A percentile compares a stretch with the other conserved stretches of the same genome.
These are phyloP conservation scores for Cydonia oblonga DNA, from an alignment of 331 rosid genomes.

Conservation along the genomic window DNA sequence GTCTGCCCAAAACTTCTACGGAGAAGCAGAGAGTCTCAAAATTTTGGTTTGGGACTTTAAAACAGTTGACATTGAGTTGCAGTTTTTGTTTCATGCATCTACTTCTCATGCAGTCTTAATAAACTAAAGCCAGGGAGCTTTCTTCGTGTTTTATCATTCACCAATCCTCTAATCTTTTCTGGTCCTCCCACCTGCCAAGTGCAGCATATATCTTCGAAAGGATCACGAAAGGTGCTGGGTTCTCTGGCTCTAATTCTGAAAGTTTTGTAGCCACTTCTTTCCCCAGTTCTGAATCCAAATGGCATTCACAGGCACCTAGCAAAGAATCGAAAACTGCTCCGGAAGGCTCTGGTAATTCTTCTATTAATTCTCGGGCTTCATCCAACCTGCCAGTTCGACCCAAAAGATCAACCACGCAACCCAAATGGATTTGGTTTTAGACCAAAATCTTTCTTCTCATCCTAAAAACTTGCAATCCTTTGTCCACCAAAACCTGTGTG, in stretches of 20 bases:
- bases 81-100: slow-evolving; percentile 8
- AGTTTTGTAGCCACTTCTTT: slow-evolving; percentile 41
- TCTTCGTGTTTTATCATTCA: slow-evolving; percentile 32
- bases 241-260: slow-evolving; percentile 47
- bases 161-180: slow-evolving; percentile 48
- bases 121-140: slow-evolving; percentile 53
- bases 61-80: slow-evolving; percentile 12
- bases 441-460: slow-evolving; percentile 42
- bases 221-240: slow-evolving; percentile 45
- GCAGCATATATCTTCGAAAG: slow-evolving; percentile 61
- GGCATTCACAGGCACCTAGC: slow-evolving; percentile 51
- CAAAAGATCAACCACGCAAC: slow-evolving; percentile 57
- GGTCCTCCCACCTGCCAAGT: slow-evolving; percentile 62
- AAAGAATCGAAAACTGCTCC: slow-evolving; percentile 50
- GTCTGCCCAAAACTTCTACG: not conserved
- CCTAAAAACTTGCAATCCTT: slow-evolving; percentile 38
- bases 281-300: slow-evolving; percentile 43
- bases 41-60: slow-evolving; percentile 10
- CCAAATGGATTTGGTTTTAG: slow-evolving; percentile 46
- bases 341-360: slow-evolving; percentile 44
- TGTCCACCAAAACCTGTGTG: slow-evolving; percentile 60
- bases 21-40: not conserved
- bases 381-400: slow-evolving; percentile 54
- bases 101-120: slow-evolving; percentile 31
- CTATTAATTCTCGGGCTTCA: slow-evolving; percentile 34